Evolutionary conservation across 2,329 filamentous ascomycete genomes (phyloP).

Genomic region (Hypomyces rosellus): DNA sequence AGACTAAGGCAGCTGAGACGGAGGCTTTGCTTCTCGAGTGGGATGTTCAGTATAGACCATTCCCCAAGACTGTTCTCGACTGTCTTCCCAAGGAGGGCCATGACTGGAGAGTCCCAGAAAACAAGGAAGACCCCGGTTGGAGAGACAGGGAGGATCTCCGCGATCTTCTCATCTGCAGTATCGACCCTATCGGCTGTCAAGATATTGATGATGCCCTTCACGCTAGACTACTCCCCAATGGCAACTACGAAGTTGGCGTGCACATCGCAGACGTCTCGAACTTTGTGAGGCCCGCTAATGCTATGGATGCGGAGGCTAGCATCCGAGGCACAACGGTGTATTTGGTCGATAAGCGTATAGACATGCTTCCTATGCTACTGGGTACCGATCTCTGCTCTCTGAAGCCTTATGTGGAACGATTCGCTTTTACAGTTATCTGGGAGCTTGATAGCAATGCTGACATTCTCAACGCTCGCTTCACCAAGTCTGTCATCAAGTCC

Average conservation of each 20-base stretch:
- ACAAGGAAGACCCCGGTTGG: constrained; percentile 78
- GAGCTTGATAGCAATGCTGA: constrained; percentile 82
- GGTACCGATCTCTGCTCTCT: constrained; percentile 94
- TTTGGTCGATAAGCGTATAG: constrained; percentile 96
- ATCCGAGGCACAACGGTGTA: constrained; percentile 95
- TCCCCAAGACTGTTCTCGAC: constrained; percentile 91
- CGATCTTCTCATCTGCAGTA: constrained; percentile 87
- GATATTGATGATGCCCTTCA: constrained; percentile 98
- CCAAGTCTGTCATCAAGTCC: constrained; percentile 95
- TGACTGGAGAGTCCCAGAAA: constrained; percentile 85
- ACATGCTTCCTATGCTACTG: constrained; percentile 96
- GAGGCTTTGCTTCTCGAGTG: constrained; percentile 91
- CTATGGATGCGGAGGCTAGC: constrained; percentile 94
- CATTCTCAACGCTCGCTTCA: constrained; percentile 79
- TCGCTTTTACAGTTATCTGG: constrained; percentile 81
- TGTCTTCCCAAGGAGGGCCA: constrained; percentile 89
- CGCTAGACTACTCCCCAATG: constrained; percentile 75
- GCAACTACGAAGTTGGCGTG: constrained; percentile 92
- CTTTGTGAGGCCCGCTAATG: constrained; percentile 93
- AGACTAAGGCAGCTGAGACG: constrained; percentile 96
- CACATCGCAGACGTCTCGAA: constrained; percentile 99
- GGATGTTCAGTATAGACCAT: constrained; percentile 95
- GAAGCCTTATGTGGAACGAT: constrained; percentile 95
- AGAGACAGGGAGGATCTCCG: constrained; percentile 76
- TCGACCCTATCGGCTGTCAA: constrained; percentile 91